Base-by-base conservation (phyloP, 805 yeast species). In the Naumovozyma castellii region DNA sequence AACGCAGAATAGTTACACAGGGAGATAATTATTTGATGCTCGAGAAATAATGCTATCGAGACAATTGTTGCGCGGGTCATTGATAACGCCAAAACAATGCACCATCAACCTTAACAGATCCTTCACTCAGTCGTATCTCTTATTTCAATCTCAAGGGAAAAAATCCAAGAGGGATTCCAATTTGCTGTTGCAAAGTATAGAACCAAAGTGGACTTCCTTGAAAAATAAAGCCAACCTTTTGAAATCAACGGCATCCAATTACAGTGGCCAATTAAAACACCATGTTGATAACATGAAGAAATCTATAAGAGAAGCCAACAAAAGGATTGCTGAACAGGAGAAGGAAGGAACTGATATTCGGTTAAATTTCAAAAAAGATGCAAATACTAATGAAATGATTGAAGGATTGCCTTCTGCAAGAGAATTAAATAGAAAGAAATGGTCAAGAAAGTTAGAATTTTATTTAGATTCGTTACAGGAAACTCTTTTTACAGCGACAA, bases 401-500 rank as follows among this genome's bases (percentile, higher is more conserved):
- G 50, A 51, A 33, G 68, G 61, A 3, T 49, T 73, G 18, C 77
- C 78, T 3, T 71, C 75, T 0, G 68, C 69, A 41, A 54, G 66
- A 38, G 75, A 71, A 42, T 49, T 60, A 15, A 50, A 57, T 18
- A 58, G 75, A 37, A 37, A 61, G 55, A 37, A 48, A 44, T 66
- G 69, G 69, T 57, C 69, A 32, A 67, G 72, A 41, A 66, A 64
- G 44, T 48, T 78, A 17, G 74, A 66, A 32, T 47, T 61, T n/a
- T 73, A 72, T 50, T 63, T 78, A 17, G 75, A 70, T 43, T 74
- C 79, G 2, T 53, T 78, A 33, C 80, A 72, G 43, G 76, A 69
- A 14, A 71, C 83, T 1, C 66, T 78, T 4, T 67, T 73, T 39
- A 70, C 76, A 0, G 80, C 84, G 0, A 72, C 84, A 0, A 69